Evolutionary conservation across 2,329 filamentous ascomycete species (phyloP), one percentile per base, ranked within the genome.

Genomic region (Cercospora janseana): DNA sequence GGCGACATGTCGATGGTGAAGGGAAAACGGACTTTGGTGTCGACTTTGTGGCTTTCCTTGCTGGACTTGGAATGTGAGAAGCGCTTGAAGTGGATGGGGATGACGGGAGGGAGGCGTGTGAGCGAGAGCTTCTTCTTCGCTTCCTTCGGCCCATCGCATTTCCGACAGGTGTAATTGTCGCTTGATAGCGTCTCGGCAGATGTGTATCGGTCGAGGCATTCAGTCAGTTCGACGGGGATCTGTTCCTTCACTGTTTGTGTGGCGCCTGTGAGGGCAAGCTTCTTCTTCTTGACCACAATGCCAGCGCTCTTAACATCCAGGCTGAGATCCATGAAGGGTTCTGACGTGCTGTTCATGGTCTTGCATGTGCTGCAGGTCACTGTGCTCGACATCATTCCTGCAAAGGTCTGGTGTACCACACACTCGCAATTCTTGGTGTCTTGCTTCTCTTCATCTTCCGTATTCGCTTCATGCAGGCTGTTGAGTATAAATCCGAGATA

Each of bases 401-500:
- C 95, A 64, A 96, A 96, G 0, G 88, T 91, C 65, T 92, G 87
- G 68, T 97, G 93, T 60, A 97, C 86, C 62, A 97, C 88, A 70
- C 92, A 98, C 52, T 85, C 81, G 74, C 93, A 97, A 54, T 72
- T 66, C 34, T 66, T 63, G 12, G 56, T 55, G 28, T 64, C 63
- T 21, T 60, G 59, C 31, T 37, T 57, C 15, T 67, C 65, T 10
- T 67, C 63, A 38, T 64, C 63, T 26, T 66, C 85, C 29, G 80
- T 79, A 60, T 91, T 93, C 31, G 89, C 75, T 7, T 73, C 82
- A 66, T 96, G 92, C 12, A 98, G 78, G 62, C 93, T 88, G 72
- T 96, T 92, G 27, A 94, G 86, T 26, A 97, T 80, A 65, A 95
- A 96, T 66, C 95, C 90, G 69, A 96, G 94, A 71, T 95, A 97